phyloP scores from a whole-genome alignment of 164 flowering plant species.

The Pachysandra terminalis region DNA sequence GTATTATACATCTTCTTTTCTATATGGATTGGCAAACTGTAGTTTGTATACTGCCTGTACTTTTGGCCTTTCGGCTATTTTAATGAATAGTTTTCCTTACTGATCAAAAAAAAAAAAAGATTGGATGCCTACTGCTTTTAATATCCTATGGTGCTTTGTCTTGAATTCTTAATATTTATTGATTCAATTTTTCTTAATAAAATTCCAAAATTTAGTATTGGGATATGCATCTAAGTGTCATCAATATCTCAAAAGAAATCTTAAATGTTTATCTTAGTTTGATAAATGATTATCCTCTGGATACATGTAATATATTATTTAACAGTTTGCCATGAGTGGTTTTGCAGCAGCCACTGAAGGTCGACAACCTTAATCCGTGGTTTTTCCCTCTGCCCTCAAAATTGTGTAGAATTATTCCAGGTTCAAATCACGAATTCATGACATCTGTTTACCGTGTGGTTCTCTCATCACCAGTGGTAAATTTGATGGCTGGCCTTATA shows the following conservation, averaged over 20 bases:
- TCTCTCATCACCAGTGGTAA: conserved; percentile 95
- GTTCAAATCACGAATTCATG: conserved; percentile 90
- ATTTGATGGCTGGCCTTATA: not conserved
- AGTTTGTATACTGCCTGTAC: too few species aligned
- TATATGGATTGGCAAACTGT: too few species aligned
- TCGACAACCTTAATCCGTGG: conserved; percentile 81
- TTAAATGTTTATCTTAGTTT: not conserved
- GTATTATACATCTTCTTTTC: too few species aligned
- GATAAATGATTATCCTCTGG: not conserved
- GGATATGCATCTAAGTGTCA: not conserved
- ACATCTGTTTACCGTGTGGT: conserved; percentile 63
- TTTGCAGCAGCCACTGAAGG: conserved; percentile 47
- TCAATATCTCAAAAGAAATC: not conserved
- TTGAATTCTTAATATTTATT: not conserved
- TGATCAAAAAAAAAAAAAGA: too few species aligned
- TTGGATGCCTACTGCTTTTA: not conserved
- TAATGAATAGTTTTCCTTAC: too few species aligned
- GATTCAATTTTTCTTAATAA: too few species aligned
- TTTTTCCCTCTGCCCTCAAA: conserved; percentile 77
- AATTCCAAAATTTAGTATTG: not conserved
- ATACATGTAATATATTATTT: not conserved
- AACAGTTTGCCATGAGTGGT: conserved; percentile 2
- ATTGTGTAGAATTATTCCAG: conserved; percentile 54
- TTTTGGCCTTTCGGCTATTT: too few species aligned
- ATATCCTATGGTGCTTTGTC: not conserved